Percentiles rank a stretch among this genome's conserved stretches.
Conservation (phyloP, 768 basidiomycete species). For the Podaxis carcinomalis region DNA sequence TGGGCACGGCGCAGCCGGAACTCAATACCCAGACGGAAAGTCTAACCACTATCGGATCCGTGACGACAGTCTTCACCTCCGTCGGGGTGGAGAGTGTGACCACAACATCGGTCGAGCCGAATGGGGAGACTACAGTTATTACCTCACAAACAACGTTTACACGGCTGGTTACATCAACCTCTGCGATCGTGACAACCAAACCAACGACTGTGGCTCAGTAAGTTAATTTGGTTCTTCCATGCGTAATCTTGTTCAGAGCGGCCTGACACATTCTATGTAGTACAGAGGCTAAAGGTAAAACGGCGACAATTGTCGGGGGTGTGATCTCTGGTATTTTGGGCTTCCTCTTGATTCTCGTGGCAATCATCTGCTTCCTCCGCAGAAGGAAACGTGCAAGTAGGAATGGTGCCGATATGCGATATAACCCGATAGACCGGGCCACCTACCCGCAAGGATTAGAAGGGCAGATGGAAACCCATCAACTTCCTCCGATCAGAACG, state of each 20-base stretch:
- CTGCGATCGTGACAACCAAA: background rate
- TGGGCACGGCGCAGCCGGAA: background rate
- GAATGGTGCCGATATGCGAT: background rate
- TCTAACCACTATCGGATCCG: background rate
- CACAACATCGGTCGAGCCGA: background rate
- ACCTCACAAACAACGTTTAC: background rate
- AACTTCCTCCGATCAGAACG: background rate
- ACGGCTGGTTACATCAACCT: background rate
- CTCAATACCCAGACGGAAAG: background rate
- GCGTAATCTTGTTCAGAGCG: background rate
- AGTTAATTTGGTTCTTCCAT: background rate
- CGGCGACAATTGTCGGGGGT: background rate
- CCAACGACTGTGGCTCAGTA: background rate
- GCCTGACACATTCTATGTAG: background rate
- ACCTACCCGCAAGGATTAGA: background rate
- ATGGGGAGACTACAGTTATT: background rate
- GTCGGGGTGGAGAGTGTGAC: background rate
- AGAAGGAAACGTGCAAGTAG: background rate
- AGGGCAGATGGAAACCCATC: background rate
- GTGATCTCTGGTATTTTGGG: conserved; percentile 1
- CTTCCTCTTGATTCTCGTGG: background rate
- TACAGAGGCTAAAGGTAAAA: background rate
- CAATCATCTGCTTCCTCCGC: background rate
- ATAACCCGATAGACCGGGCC: background rate
- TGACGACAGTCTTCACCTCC: background rate